These are phyloP conservation scores for Trametes sanguinea DNA, from an alignment of 768 basidiomycete species.

Conservation along the genomic window DNA sequence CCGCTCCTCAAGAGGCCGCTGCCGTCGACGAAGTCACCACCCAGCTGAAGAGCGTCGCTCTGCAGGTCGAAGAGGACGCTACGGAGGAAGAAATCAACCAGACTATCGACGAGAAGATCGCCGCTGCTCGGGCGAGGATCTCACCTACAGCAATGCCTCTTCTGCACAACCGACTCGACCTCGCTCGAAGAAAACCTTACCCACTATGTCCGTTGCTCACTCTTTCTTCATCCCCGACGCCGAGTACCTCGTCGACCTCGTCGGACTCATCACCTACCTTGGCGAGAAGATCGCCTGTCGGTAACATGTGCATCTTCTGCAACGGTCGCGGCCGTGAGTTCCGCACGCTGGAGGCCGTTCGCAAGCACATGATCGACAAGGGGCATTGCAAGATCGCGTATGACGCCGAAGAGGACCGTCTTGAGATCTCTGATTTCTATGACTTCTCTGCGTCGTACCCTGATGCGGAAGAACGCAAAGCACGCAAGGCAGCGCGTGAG, in stretches of 20 bases:
- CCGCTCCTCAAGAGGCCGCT: constrained; percentile 3
- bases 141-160: constrained; percentile 77
- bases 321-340: constrained; percentile 82
- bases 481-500: constrained; percentile 11
- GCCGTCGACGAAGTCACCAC: constrained; percentile 3
- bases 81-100: constrained; percentile 50
- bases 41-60: constrained; percentile 23
- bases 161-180: constrained; percentile 61
- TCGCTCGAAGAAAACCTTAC: constrained; percentile 63
- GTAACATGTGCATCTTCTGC: constrained; percentile 91
- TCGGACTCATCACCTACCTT: constrained; percentile 82
- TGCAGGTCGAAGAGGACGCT: constrained; percentile 39
- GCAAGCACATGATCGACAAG: constrained; percentile 97
- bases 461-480: constrained; percentile 36
- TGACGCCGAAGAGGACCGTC: constrained; percentile 73
- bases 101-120: constrained; percentile 75
- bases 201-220: constrained; percentile 87
- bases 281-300: constrained; percentile 94
- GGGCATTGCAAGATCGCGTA: constrained; percentile 96
- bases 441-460: constrained; percentile 88
- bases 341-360: constrained; percentile 79
- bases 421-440: constrained; percentile 92
- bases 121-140: constrained; percentile 64
- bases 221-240: constrained; percentile 97
- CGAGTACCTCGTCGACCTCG: constrained; percentile 82